A percentile compares a stretch with the other conserved stretches of the same genome.
phyloP scores from a whole-genome alignment of 129 eudicot genomes.

The Gnaphalium uliginosum region DNA sequence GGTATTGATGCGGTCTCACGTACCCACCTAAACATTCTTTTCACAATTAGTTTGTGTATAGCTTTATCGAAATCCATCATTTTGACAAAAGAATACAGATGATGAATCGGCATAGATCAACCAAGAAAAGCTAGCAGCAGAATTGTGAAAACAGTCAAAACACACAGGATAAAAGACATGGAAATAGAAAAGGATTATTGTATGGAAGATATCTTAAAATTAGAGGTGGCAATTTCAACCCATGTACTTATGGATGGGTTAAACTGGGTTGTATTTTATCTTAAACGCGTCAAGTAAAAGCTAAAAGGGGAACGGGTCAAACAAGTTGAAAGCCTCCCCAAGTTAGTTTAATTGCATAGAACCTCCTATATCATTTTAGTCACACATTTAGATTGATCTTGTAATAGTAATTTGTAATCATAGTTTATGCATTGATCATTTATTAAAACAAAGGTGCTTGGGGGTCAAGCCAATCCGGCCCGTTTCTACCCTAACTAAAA shows the following conservation, averaged over 20 bases:
- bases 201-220: background rate
- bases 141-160: background rate
- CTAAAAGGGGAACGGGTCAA: background rate
- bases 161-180: background rate
- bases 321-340: background rate
- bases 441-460: background rate
- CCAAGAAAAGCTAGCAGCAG: background rate
- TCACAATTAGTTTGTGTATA: slow-evolving; percentile 24
- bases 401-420: background rate
- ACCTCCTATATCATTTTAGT: background rate
- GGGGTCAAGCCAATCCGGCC: background rate
- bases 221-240: background rate
- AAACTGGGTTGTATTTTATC: background rate
- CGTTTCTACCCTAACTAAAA: background rate
- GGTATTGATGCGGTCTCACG: slow-evolving; percentile 37
- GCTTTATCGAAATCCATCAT: slow-evolving; percentile 12
- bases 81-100: slow-evolving; percentile 12
- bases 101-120: background rate
- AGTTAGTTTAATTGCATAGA: background rate
- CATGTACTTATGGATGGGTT: background rate
- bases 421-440: background rate
- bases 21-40: slow-evolving; percentile 50
- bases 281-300: background rate
- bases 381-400: background rate
- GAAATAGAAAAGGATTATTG: background rate